phyloP scores from a whole-genome alignment of 176 grass and related monocot species.

The Paspalum vaginatum region DNA sequence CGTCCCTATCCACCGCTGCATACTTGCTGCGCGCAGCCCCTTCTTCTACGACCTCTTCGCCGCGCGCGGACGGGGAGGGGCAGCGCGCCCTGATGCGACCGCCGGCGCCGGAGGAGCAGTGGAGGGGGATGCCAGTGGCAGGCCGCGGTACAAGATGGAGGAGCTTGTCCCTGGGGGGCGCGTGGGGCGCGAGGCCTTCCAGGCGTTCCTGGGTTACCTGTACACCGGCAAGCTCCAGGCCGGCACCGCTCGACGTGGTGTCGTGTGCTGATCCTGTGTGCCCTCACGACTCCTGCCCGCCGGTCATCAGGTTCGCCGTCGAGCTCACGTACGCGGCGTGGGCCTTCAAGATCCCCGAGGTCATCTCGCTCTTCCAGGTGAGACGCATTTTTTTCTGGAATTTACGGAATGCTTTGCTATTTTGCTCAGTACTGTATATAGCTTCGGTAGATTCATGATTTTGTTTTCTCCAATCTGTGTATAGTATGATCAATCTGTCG shows the following conservation, averaged over 20 bases:
- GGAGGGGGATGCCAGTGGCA: slow-evolving; percentile 38
- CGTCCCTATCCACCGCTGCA: slow-evolving; percentile 87
- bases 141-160: slow-evolving; percentile 71
- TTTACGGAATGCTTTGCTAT: background rate
- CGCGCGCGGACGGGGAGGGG: slow-evolving; percentile 21
- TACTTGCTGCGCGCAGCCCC: slow-evolving; percentile 72
- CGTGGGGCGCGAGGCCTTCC: slow-evolving; percentile 83
- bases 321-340: slow-evolving; percentile 83
- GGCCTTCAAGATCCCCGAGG: slow-evolving; percentile 78
- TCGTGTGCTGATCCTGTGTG: slow-evolving; percentile 73
- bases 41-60: slow-evolving; percentile 88
- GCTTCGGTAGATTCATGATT: background rate
- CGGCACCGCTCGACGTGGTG: slow-evolving; percentile 51
- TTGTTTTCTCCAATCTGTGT: background rate
- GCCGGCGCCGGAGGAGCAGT: background rate
- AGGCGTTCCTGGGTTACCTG: slow-evolving; percentile 65
- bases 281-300: slow-evolving; percentile 86
- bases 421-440: background rate
- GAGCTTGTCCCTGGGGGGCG: slow-evolving; percentile 62
- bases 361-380: slow-evolving; percentile 89
- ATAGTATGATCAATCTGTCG: no score
- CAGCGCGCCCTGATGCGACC: slow-evolving; percentile 24
- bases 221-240: slow-evolving; percentile 83
- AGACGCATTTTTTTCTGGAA: background rate
- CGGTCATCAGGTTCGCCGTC: slow-evolving; percentile 68